Percentiles rank a stretch among this genome's conserved stretches.
Evolutionary conservation across 148 eudicot species (phyloP).

Genomic region (Tetragonia tetragonoides): DNA sequence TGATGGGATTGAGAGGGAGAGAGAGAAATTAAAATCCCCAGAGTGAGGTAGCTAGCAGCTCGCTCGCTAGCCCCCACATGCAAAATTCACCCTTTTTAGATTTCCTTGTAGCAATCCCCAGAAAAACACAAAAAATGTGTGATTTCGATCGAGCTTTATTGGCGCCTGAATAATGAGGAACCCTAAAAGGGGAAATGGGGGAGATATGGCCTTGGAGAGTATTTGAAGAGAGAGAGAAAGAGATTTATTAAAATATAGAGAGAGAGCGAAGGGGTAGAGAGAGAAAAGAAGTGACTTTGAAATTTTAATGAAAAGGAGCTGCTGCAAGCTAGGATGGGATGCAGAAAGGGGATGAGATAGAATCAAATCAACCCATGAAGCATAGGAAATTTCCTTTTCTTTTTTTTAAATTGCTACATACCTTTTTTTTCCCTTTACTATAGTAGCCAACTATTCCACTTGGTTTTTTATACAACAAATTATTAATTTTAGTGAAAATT

Average conservation of each 20-base stretch:
- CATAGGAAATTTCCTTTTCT: background rate
- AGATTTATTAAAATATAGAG: background rate
- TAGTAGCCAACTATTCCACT: slow-evolving; percentile 19
- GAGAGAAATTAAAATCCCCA: background rate
- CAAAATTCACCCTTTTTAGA: slow-evolving; percentile 30
- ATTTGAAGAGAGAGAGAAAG: background rate
- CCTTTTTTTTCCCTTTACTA: background rate
- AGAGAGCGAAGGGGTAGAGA: slow-evolving; percentile 4
- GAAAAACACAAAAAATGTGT: background rate
- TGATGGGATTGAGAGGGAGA: background rate
- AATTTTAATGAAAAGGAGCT: background rate
- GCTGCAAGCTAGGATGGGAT: background rate
- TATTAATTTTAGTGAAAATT: background rate
- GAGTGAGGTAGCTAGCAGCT: background rate
- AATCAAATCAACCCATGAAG: slow-evolving; percentile 17
- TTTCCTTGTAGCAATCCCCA: background rate
- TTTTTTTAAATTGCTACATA: background rate
- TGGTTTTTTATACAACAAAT: slow-evolving; percentile 13
- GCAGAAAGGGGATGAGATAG: slow-evolving; percentile 5
- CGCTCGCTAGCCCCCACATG: slow-evolving; percentile 31
- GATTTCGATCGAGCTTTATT: slow-evolving; percentile 10
- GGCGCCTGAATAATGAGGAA: slow-evolving; percentile 12
- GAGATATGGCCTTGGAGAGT: background rate
- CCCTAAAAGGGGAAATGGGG: slow-evolving; percentile 17
- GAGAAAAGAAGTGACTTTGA: background rate